Evolutionary conservation across 2,329 filamentous ascomycete species (phyloP), one percentile per base, ranked within the genome.

Genomic region (Nemania serpens): DNA sequence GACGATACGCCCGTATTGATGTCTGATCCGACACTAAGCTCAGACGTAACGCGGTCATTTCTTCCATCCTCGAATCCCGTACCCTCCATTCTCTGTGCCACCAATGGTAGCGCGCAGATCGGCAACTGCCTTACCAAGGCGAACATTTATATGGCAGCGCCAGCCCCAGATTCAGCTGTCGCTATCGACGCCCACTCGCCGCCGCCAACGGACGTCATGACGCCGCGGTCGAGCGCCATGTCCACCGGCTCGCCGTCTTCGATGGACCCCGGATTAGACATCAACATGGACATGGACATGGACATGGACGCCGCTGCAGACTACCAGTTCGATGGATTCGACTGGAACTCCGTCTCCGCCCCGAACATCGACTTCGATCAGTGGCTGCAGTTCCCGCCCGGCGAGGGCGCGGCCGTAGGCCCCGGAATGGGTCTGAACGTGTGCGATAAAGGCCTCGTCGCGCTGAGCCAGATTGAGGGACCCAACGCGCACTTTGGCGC

Each of bases 331-430:
- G 79, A 80, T 47, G 80, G 81, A 53, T 82, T 84, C 58, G 82
- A 84, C 64, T 85, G 82, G 82, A 81, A 82, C 64, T 79, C 79
- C 18, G 75, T 83, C 3, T 75, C 81, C 15, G 81, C 78, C 5
- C 79, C 81, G 9, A 82, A 84, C 62, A 80, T 85, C 60, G 83
- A 86, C 57, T 82, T 85, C 55, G 82, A 85, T 59, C 82, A 85
- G 66, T 86, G 82, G 81, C 75, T 86, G 20, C 81, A 86, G 61
- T 86, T 84, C 63, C 83, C 82, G 15, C 60, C 63, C 5, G 77
- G 78, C 1, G 83, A 84, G 51, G 80, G 78, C 6, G 76, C 76
- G 11, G 55, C 63, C 15, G 55, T 63, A 3, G 62, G 56, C 12
- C 55, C 61, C 11, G 63, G 58, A 1, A 59, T 64, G 58, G 58